These are phyloP conservation scores for Hebeloma cylindrosporum DNA, from an alignment of 768 basidiomycete species.

Conservation along the genomic window DNA sequence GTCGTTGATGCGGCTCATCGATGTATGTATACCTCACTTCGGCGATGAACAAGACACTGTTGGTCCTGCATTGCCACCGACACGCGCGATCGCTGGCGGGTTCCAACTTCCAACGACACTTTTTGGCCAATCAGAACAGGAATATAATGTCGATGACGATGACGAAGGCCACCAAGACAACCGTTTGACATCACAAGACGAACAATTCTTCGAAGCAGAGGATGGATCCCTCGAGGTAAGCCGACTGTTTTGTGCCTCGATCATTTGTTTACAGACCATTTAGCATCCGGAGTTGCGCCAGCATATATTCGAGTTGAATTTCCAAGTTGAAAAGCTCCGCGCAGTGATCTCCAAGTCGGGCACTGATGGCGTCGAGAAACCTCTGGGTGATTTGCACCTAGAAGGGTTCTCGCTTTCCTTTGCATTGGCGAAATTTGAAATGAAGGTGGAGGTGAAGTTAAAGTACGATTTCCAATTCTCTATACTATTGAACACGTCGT, in stretches of 20 bases:
- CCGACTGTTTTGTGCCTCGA: conserved; percentile 6
- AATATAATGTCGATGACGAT: conserved; percentile 70
- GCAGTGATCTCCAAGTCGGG: conserved; percentile 76
- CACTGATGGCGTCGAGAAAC: conserved; percentile 60
- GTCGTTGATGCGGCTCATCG: conserved; percentile 87
- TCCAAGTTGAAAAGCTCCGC: conserved; percentile 81
- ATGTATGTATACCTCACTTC: conserved; percentile 86
- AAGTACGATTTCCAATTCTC: conserved; percentile 47
- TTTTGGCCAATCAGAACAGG: conserved; percentile 52
- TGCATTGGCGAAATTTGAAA: conserved; percentile 76
- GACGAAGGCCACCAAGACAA: conserved; percentile 38
- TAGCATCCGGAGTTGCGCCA: conserved; percentile 50
- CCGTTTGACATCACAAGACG: conserved; percentile 38
- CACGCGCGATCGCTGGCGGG: conserved; percentile 28
- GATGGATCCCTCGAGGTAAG: conserved; percentile 58
- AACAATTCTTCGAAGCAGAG: conserved; percentile 72
- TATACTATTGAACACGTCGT: conserved; percentile 12
- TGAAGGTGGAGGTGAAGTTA: conserved; percentile 82
- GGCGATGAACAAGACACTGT: conserved; percentile 40
- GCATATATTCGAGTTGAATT: conserved; percentile 77
- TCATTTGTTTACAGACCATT: conserved; percentile 2
- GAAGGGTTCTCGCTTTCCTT: conserved; percentile 77
- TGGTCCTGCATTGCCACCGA: conserved; percentile 14
- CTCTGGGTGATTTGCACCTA: conserved; percentile 76
- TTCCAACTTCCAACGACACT: conserved; percentile 57